These are phyloP conservation scores for Udeniomyces megalosporus DNA, from an alignment of 768 basidiomycete species.

Conservation along the genomic window DNA sequence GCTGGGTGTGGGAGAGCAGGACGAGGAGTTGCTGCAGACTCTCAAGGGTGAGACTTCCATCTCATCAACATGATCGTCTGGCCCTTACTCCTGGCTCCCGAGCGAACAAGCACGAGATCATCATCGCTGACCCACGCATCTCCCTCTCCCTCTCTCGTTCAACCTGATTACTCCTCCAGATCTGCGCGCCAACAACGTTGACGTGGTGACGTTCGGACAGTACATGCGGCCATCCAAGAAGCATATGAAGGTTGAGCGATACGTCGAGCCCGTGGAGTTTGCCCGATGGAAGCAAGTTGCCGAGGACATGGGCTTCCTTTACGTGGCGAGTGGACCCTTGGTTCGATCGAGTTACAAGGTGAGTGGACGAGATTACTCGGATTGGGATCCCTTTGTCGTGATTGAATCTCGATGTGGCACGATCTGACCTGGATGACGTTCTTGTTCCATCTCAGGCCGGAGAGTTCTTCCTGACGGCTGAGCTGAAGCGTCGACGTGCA, in stretches of 20 bases:
- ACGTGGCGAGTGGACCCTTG: conserved; percentile 90
- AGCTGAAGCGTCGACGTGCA: conserved; percentile 30
- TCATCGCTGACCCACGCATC: background rate
- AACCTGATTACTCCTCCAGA: conserved; percentile 37
- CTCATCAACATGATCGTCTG: too few relatives aligned
- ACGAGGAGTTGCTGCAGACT: conserved; percentile 63
- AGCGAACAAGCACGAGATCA: too few relatives aligned
- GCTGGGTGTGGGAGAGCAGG: conserved; percentile 87
- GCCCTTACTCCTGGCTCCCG: too few relatives aligned
- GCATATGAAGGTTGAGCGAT: conserved; percentile 98
- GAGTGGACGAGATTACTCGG: conserved; percentile 21
- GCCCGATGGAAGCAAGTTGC: conserved; percentile 78
- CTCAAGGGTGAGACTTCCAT: conserved; percentile 55
- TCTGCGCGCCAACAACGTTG: conserved; percentile 70
- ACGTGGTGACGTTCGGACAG: conserved; percentile 97
- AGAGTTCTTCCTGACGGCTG: conserved; percentile 87
- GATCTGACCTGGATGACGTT: background rate
- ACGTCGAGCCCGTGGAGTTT: conserved; percentile 86
- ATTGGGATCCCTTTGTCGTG: too few relatives aligned
- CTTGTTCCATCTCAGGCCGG: conserved; percentile 49
- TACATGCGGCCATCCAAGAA: conserved; percentile 99
- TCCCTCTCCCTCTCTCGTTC: background rate
- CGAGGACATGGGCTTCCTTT: conserved; percentile 86
- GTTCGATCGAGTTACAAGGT: conserved; percentile 97
- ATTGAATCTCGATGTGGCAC: too few relatives aligned